A percentile compares a stretch with the other conserved stretches of the same genome.
phyloP scores from a whole-genome alignment of 2,329 filamentous ascomycete genomes.

The Pseudogymnoascus sp. region DNA sequence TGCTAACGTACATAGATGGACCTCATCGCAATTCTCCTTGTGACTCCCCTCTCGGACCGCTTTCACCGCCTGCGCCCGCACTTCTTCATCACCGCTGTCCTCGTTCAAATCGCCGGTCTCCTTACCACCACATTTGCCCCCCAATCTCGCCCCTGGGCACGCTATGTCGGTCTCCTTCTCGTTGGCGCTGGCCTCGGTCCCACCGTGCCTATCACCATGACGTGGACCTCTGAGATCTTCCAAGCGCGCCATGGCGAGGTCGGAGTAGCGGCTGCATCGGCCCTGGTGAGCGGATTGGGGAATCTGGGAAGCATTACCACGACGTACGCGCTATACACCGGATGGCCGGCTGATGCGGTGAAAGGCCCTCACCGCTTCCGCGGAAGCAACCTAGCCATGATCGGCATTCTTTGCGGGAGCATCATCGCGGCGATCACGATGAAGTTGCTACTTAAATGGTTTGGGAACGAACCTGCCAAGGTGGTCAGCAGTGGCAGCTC shows the following conservation, averaged over 20 bases:
- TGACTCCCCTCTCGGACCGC: conserved; percentile 79
- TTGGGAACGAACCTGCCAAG: conserved; percentile 47
- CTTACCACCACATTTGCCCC: conserved; percentile 70
- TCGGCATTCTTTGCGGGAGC: conserved; percentile 73
- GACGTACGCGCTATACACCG: conserved; percentile 82
- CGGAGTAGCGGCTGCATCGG: conserved; percentile 77
- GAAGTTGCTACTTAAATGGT: conserved; percentile 54
- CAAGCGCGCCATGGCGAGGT: conserved; percentile 84
- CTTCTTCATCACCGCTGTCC: conserved; percentile 71
- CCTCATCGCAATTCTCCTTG: conserved; percentile 74
- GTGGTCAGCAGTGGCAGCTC: conserved; percentile 33
- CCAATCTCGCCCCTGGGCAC: conserved; percentile 63
- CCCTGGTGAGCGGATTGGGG: conserved; percentile 77
- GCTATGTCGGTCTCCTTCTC: conserved; percentile 82
- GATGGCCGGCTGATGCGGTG: conserved; percentile 71
- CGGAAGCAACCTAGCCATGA: conserved; percentile 80
- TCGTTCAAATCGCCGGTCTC: conserved; percentile 75
- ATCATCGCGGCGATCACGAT: conserved; percentile 66
- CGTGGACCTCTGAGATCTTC: conserved; percentile 87
- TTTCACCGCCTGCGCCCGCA: conserved; percentile 73
- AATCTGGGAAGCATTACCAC: conserved; percentile 82
- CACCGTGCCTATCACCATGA: conserved; percentile 89
- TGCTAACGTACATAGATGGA: conserved; percentile 56
- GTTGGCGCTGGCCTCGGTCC: conserved; percentile 86
- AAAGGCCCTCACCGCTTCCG: conserved; percentile 65